Conservation (phyloP, 23 red algal genomes). For the Agarophyton chilense region DNA sequence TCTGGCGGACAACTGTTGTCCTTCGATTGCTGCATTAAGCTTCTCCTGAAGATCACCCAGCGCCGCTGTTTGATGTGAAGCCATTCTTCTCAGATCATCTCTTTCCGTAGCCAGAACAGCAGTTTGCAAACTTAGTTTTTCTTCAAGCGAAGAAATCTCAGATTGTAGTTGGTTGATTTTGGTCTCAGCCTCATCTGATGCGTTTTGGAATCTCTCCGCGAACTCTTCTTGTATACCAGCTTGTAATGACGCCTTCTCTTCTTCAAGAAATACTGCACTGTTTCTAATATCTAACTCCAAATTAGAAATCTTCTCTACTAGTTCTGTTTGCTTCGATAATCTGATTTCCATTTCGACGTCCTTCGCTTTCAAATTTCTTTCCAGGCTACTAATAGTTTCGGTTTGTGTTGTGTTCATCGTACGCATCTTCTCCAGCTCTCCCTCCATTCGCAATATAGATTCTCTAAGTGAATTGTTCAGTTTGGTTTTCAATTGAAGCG, state of each 20-base stretch:
- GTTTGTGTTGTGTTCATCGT: not conserved
- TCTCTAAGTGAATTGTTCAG: not conserved
- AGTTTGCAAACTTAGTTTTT: not conserved
- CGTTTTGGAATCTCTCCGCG: not conserved
- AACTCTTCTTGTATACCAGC: not conserved
- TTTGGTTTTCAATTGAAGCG: not conserved
- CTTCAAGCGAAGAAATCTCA: conserved; percentile 1
- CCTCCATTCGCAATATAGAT: not conserved
- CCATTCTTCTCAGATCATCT: not conserved
- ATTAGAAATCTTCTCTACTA: not conserved
- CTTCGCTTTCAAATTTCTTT: not conserved
- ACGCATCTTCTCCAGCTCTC: not conserved
- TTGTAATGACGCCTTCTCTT: not conserved
- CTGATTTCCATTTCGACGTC: not conserved
- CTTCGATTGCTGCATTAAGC: not conserved
- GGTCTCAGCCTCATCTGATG: not conserved
- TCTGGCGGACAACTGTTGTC: not conserved
- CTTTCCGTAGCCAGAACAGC: not conserved
- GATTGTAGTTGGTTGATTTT: not conserved
- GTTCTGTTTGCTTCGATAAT: not conserved
- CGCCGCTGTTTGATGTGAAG: not conserved
- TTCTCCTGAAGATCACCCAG: not conserved
- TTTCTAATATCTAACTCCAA: conserved; percentile 14
- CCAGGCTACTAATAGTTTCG: not conserved
- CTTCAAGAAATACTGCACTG: not conserved